Evolutionary conservation across 768 basidiomycete species (phyloP).

Genomic region (Leccinellum luteum): DNA sequence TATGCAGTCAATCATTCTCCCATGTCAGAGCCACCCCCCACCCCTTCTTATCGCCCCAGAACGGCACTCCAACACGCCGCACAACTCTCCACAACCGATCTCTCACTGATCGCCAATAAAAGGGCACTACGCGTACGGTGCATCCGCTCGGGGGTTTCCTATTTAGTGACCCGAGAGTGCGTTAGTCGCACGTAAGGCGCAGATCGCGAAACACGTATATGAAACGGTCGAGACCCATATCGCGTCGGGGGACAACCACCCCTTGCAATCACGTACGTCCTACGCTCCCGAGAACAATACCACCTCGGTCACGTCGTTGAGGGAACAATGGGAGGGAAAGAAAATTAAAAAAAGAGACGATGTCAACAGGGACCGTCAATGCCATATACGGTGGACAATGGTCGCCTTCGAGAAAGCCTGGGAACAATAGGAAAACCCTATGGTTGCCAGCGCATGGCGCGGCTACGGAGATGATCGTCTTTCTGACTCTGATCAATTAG

Average conservation of each 20-base stretch:
- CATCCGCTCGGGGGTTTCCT: slow-evolving; percentile 40
- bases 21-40: background rate
- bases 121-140: slow-evolving; percentile 45
- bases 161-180: background rate
- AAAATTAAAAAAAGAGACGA: background rate
- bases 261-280: slow-evolving; percentile 2
- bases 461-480: slow-evolving; percentile 13
- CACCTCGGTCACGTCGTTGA: background rate
- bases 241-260: background rate
- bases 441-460: background rate
- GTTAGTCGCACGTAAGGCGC: slow-evolving; percentile 10
- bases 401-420: background rate
- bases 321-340: slow-evolving; percentile 9
- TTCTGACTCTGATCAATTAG: slow-evolving; percentile 1
- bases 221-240: slow-evolving; percentile 1
- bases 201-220: slow-evolving; percentile 5
- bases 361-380: slow-evolving; percentile 1
- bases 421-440: slow-evolving; percentile 13
- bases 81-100: slow-evolving; percentile 54
- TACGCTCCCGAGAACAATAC: slow-evolving; percentile 17
- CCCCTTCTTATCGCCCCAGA: slow-evolving; percentile 1
- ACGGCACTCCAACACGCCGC: slow-evolving; percentile 40
- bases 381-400: slow-evolving; percentile 26
- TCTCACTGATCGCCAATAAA: slow-evolving; percentile 46
- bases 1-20: background rate